These are phyloP conservation scores for Lotus japonicus DNA, from an alignment of 306 rosid species.

Conservation along the genomic window DNA sequence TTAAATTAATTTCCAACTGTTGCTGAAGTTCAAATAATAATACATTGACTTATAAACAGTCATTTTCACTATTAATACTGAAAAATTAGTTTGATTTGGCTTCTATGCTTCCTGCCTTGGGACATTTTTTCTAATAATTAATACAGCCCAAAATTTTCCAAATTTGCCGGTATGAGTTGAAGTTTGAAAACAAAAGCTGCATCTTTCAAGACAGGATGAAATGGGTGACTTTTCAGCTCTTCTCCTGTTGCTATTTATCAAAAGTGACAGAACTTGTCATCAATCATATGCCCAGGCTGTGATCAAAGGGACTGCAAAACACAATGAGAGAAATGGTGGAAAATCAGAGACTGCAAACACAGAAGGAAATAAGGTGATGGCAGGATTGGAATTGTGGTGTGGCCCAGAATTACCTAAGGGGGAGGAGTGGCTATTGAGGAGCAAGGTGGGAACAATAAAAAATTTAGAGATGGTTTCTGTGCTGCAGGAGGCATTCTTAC, in stretches of 20 bases:
- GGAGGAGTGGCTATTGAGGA: too few species aligned
- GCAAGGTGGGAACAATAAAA: too few species aligned
- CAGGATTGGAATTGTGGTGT: too few species aligned
- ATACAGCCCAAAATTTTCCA: neutral
- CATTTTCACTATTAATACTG: neutral
- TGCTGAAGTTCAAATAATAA: neutral
- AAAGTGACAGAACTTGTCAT: too few species aligned
- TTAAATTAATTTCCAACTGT: neutral
- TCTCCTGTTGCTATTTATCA: neutral
- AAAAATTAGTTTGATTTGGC: slow-evolving; percentile 3
- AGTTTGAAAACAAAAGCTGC: neutral
- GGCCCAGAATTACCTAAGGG: too few species aligned
- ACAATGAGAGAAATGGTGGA: too few species aligned
- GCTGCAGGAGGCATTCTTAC: too few species aligned
- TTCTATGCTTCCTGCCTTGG: neutral
- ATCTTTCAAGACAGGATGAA: slow-evolving; percentile 13
- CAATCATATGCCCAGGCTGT: too few species aligned
- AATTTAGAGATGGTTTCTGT: too few species aligned
- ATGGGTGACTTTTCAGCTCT: slow-evolving; percentile 10
- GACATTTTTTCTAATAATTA: neutral
- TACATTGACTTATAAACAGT: neutral
- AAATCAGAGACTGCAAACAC: too few species aligned
- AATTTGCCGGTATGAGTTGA: neutral
- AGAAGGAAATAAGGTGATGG: too few species aligned
- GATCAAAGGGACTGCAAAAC: too few species aligned